A percentile compares a stretch with the other conserved stretches of the same genome.
phyloP scores from a whole-genome alignment of 164 flowering plant species.

The Chimonanthus praecox region DNA sequence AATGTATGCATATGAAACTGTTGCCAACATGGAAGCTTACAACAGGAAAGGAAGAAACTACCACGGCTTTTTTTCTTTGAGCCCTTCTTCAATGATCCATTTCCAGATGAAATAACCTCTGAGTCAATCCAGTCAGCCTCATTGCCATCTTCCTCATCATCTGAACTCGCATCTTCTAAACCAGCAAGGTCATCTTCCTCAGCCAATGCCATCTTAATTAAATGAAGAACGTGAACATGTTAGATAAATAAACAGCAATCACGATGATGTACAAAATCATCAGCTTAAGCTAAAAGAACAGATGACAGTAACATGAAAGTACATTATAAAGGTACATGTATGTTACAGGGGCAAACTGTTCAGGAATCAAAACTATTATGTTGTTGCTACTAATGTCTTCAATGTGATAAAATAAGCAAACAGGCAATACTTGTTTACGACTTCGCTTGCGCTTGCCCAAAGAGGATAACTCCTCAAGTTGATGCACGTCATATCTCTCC shows the following conservation, averaged over 20 bases:
- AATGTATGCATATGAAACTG: neutral
- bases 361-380: neutral
- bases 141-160: slow-evolving; percentile 84
- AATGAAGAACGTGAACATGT: neutral
- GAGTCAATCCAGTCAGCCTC: slow-evolving; percentile 81
- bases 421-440: slow-evolving; percentile 65
- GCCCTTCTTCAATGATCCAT: slow-evolving; percentile 41
- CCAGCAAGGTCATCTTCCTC: slow-evolving; percentile 99
- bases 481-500: slow-evolving; percentile 77
- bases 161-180: slow-evolving; percentile 88
- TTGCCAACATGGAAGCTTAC: neutral
- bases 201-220: slow-evolving; percentile 79
- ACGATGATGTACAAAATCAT: neutral
- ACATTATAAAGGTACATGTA: too few relatives aligned
- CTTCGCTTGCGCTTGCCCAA: slow-evolving; percentile 96
- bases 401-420: neutral
- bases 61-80: slow-evolving; percentile 64
- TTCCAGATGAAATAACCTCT: slow-evolving; percentile 42
- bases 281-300: too few relatives aligned
- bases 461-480: slow-evolving; percentile 73
- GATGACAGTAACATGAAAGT: too few relatives aligned
- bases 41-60: slow-evolving; percentile 11
- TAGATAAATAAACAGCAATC: neutral
- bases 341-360: neutral
- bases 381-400: neutral